phyloP scores from a whole-genome alignment of 1,284 basidiomycete genomes.

The Ganoderma resinaceum region DNA sequence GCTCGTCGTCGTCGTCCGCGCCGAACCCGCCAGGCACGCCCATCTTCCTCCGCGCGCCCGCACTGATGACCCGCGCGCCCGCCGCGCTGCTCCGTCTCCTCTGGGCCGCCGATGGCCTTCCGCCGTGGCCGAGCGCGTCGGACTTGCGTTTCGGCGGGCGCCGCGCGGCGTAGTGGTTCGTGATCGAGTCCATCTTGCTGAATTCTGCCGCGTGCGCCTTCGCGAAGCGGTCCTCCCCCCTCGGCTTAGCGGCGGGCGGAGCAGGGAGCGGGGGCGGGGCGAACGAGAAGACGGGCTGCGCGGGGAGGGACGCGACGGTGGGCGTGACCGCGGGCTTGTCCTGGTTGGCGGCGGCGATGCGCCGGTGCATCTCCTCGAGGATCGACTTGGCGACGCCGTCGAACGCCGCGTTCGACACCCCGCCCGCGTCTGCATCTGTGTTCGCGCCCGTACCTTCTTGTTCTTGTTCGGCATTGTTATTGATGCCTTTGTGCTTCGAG shows the following conservation, averaged over 20 bases:
- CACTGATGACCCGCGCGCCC: slow-evolving; percentile 57
- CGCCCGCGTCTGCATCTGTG: neutral
- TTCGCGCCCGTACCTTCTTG: neutral
- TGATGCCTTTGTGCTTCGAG: neutral
- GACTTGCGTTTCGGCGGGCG: slow-evolving; percentile 53
- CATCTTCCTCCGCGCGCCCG: slow-evolving; percentile 51
- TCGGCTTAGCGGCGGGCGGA: no score
- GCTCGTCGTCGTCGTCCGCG: slow-evolving; percentile 54
- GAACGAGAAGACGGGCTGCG: slow-evolving; percentile 3
- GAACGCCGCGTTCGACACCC: slow-evolving; percentile 69
- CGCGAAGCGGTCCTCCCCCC: slow-evolving; percentile 58
- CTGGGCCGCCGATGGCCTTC: slow-evolving; percentile 41
- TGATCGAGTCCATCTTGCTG: slow-evolving; percentile 79
- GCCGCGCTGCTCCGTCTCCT: slow-evolving; percentile 47
- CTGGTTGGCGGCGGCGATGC: slow-evolving; percentile 50
- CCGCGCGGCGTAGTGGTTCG: slow-evolving; percentile 62
- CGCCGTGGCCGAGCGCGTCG: slow-evolving; percentile 39
- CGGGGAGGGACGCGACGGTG: slow-evolving; percentile 2
- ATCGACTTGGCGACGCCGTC: slow-evolving; percentile 66
- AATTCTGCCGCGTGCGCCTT: slow-evolving; percentile 69
- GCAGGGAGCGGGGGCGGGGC: neutral
- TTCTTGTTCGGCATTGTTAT: neutral
- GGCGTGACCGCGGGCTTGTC: slow-evolving; percentile 14
- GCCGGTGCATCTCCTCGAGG: slow-evolving; percentile 79
- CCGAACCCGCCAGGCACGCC: slow-evolving; percentile 63